Evolutionary conservation across 768 basidiomycete species (phyloP), one percentile per base, ranked within the genome.

Genomic region (Scleroderma citrinum): DNA sequence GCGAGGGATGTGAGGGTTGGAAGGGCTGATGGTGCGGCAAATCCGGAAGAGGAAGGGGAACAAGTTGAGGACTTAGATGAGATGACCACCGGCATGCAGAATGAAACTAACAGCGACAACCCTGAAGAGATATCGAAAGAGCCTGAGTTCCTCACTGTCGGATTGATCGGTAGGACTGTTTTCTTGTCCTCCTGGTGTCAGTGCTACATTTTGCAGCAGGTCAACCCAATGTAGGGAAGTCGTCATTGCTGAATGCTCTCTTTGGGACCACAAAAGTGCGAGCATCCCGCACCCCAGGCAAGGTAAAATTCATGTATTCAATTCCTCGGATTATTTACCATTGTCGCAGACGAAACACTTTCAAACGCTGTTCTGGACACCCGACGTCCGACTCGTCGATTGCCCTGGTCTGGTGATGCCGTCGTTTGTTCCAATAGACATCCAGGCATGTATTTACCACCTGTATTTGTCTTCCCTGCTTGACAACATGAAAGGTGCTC

Each of bases 381-480:
- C 76, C 2, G 82, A 91, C 52, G 78, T 98, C 52, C 86, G 92
- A 40, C 76, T 98, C 8, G 91, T 92, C 32, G 95, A 98, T 66
- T 98, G 95, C 59, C 95, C 95, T 0, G 95, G 95, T 10, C 78
- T 98, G 14, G 91, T 97, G 3, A 83, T 95, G 74, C 95, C 95
- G 8, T 86, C 82, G 52, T 76, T 76, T 57, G 78, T 85, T 5
- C 87, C 83, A 8, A 82, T 91, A 81, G 89, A 92, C 64, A 77
- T 83, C 61, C 91, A 94, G 71, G 87, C 83, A 55, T 17, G 64
- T 20, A 19, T 11, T 56, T 21, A 31, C 3, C 11, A 12, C 19
- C 5, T 16, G 13, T 41, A 23, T 2, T 21, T 12, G 10, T 16
- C 23, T 42, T 38, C 23, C 14, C 30, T 38, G 44, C 24, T 16